Evolutionary conservation across 108 stramenopile species (phyloP).

Genomic region (Skeletonema menzelii): DNA sequence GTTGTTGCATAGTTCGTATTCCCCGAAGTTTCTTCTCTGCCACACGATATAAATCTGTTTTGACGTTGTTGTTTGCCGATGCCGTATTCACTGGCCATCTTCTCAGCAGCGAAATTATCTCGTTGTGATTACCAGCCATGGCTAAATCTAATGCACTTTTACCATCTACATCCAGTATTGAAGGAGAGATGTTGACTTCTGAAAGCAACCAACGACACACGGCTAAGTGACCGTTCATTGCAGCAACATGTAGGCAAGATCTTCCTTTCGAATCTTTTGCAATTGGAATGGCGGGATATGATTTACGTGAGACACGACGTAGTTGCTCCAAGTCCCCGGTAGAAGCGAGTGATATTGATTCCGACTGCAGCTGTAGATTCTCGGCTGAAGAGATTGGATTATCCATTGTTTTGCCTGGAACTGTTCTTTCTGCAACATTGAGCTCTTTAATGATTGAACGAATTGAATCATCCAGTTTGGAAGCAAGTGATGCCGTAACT

Average conservation of each 20-base stretch:
- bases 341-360: slow-evolving; percentile 47
- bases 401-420: background rate
- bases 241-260: slow-evolving; percentile 70
- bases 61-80: background rate
- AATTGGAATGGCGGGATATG: slow-evolving; percentile 38
- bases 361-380: slow-evolving; percentile 7
- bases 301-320: slow-evolving; percentile 45
- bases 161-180: slow-evolving; percentile 28
- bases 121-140: slow-evolving; percentile 8
- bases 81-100: slow-evolving; percentile 14
- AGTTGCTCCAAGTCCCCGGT: slow-evolving; percentile 44
- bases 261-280: slow-evolving; percentile 43
- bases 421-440: slow-evolving; percentile 16
- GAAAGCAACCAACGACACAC: slow-evolving; percentile 65
- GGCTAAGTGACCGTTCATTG: slow-evolving; percentile 41
- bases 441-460: slow-evolving; percentile 48
- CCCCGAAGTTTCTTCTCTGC: slow-evolving; percentile 36
- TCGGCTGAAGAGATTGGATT: slow-evolving; percentile 11
- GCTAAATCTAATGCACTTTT: slow-evolving; percentile 51
- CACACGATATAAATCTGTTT: slow-evolving; percentile 22
- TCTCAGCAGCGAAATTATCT: slow-evolving; percentile 16
- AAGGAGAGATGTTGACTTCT: slow-evolving; percentile 42
- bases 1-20: slow-evolving; percentile 31
- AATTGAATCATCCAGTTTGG: slow-evolving; percentile 46
- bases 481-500: slow-evolving; percentile 53